Conservation (phyloP, 2,329 filamentous ascomycete genomes). For the Monosporascus cannonballus region DNA sequence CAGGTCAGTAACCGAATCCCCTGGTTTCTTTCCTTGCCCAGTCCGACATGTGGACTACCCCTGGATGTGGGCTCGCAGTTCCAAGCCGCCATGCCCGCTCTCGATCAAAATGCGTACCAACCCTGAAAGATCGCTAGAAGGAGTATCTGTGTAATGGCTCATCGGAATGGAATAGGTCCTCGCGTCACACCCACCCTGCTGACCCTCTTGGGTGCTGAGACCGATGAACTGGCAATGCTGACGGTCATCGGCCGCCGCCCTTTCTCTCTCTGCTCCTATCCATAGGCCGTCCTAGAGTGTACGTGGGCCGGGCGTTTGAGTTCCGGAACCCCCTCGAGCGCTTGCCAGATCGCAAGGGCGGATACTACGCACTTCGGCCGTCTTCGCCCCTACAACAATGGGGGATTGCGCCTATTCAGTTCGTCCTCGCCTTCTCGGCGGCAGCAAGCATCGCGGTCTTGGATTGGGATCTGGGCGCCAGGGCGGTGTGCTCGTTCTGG, state of each 20-base stretch:
- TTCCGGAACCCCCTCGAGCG: constrained; percentile 9
- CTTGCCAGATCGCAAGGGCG: constrained; percentile 1
- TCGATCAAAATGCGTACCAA: too few species aligned
- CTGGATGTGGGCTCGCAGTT: too few species aligned
- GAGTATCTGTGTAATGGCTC: neutral
- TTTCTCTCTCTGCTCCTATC: constrained; percentile 13
- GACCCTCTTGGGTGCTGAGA: constrained; percentile 10
- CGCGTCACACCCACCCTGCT: constrained; percentile 16
- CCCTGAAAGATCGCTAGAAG: neutral
- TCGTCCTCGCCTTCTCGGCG: constrained; percentile 6
- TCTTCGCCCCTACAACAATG: neutral
- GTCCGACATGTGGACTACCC: too few species aligned
- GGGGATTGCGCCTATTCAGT: constrained; percentile 1
- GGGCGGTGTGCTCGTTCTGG: constrained; percentile 11
- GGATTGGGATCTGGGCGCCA: constrained; percentile 10
- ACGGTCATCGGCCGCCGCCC: constrained; percentile 11
- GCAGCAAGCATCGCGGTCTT: constrained; percentile 8
- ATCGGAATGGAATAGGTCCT: constrained; percentile 5
- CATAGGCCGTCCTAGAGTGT: constrained; percentile 14
- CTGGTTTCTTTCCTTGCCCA: too few species aligned
- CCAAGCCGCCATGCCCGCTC: too few species aligned
- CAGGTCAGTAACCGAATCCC: constrained; percentile 1
- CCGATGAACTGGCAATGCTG: constrained; percentile 16
- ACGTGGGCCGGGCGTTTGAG: constrained; percentile 13
- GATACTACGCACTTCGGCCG: neutral